Base-by-base conservation (phyloP, 768 basidiomycete species). In the Suillus sp. region DNA sequence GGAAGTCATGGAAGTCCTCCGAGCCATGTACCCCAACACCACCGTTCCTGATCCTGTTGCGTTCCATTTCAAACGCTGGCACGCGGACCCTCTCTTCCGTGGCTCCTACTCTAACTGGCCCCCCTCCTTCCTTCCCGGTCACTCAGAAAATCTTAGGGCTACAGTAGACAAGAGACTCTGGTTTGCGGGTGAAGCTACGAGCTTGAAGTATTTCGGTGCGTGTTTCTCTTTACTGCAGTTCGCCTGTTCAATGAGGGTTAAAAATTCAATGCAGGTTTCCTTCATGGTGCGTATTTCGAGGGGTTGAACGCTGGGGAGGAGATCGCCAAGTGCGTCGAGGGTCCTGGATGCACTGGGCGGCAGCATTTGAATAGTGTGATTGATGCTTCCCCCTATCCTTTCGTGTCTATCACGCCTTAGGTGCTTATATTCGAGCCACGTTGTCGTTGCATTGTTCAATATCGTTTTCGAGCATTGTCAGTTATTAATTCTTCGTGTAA, bases 61-160 rank as follows among this genome's bases (percentile, higher is more conserved):
- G 35, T 85, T 91, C 70, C 79, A 79, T 68, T 81, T 86, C 65
- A 80, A 81, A 3, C 73, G 79, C 3, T 91, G 89, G 90, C 66
- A 78, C 53, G 71, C 72, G 14, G 79, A 89, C 68, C 80, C 82
- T 3, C 74, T 83, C 38, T 76, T 61, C 64, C 67, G 70, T 0
- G 75, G 74, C 4, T 84, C 86, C 4, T 91, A 87, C 66, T 86
- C 85, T 25, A 91, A 89, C 64, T 90, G 88, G 88, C 88, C 87
- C 0, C 79, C 89, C 0, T 80, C 85, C 3, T 88, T 88, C 65
- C 72, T 83, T 13, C 79, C 78, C 18, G 75, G 72, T 10, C 85
- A 88, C 59, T 78, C 84, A n/a, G 74, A 81, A 32, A 87, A 89
- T 67, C 67, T 89, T 54, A 79, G 83, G 62, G 84, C 85, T 6